Percentiles rank a stretch among this genome's conserved stretches.
Evolutionary conservation across 768 basidiomycete species (phyloP).

Genomic region (Xerocomus spinulosus): DNA sequence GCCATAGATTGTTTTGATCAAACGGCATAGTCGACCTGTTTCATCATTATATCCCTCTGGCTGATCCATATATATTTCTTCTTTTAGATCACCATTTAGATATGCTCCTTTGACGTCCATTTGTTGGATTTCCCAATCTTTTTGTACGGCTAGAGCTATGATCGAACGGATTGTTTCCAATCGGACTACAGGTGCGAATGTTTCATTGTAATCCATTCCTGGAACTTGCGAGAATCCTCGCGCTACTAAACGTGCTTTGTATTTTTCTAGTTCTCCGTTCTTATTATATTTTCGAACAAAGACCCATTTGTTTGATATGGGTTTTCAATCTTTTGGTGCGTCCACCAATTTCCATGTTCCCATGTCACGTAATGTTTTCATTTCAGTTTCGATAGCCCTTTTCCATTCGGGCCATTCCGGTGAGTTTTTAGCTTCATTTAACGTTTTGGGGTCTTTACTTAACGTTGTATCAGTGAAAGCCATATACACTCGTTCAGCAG

Average conservation of each 20-base stretch:
- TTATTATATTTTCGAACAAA: neutral
- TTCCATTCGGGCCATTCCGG: neutral
- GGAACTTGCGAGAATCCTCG: constrained; percentile 36
- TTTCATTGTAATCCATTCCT: constrained; percentile 35
- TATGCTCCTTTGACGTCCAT: constrained; percentile 31
- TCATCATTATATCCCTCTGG: constrained; percentile 22
- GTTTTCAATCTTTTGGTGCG: neutral
- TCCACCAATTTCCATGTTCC: neutral
- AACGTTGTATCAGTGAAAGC: neutral
- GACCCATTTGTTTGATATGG: constrained; percentile 1
- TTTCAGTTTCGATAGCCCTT: neutral
- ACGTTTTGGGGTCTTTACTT: neutral
- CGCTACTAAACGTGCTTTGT: constrained; percentile 37
- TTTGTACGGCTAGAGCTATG: constrained; percentile 14
- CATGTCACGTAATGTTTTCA: constrained; percentile 16
- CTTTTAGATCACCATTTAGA: constrained; percentile 27
- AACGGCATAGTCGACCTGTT: constrained; percentile 9
- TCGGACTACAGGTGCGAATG: constrained; percentile 27
- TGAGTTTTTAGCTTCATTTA: neutral
- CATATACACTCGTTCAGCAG: neutral
- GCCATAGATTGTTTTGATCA: constrained; percentile 26
- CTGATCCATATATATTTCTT: constrained; percentile 34
- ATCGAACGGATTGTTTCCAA: constrained; percentile 20
- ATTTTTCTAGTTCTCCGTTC: constrained; percentile 6
- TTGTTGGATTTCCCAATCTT: constrained; percentile 26